Base-by-base conservation (phyloP, 2,329 filamentous ascomycete species). In the Aspergillus persii region DNA sequence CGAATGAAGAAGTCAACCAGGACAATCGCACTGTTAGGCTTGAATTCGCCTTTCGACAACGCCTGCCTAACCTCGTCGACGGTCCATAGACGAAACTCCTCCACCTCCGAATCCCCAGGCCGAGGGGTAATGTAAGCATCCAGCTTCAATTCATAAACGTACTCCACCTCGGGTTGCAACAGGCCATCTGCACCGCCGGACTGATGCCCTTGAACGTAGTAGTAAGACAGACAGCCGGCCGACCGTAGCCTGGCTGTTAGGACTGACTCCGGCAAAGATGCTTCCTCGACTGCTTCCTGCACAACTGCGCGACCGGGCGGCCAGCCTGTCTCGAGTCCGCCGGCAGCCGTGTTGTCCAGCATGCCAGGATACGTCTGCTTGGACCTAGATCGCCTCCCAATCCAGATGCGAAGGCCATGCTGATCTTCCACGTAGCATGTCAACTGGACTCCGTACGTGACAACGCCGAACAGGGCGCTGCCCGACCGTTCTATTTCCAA, bases 371-470 rank as follows among this genome's bases (percentile, higher is more conserved):
- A 73, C 0, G 70, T 72, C 46, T 65, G 65, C 48, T 74, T 72
- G 6, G 30, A 54, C 4, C 33, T 18, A 2, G 67, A 61, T 18
- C 72, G 59, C 8, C 59, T 58, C 1, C 66, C 65, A 5, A 75
- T 66, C 73, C 73, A 75, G 4, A 73, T 41, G 9, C 41, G 64
- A 3, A 65, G 39, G 1, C 48, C 59, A 12, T 60, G 26, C 23
- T 29, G 54, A 18, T 58, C 56, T 3, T 50, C 31, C 2, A 73
- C 71, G 57, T 73, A 81, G 1, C 71, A 76, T 0, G 70, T 73
- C 59, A 80, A 56, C 57, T 81, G 79, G 9, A 79, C 74, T 5
- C 78, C 77, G 53, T 75, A 77, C 2, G 74, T 79, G 3, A 80
- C 71, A 6, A 81, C 73, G 2, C 79, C 65, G 15, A 81, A 75